Percentiles rank a stretch among this genome's conserved stretches.
phyloP scores from a whole-genome alignment of 2,329 filamentous ascomycete genomes.

The Akanthomyces uredinophilus region DNA sequence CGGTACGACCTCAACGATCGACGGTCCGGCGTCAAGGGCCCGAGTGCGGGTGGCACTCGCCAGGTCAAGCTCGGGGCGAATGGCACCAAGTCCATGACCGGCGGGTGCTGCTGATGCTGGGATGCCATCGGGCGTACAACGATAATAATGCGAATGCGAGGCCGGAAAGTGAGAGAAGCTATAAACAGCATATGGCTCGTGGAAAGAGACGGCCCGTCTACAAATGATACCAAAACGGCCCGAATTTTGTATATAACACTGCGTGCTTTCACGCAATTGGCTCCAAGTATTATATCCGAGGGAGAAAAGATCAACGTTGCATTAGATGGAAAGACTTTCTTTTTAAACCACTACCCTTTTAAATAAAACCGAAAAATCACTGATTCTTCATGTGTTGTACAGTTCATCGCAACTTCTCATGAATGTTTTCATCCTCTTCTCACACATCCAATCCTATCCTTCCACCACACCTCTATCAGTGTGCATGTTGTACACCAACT shows the following conservation, averaged over 20 bases:
- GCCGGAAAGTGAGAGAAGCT: no score
- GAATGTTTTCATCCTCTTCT: not conserved
- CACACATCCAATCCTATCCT: not conserved
- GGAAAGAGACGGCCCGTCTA: not conserved
- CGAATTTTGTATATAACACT: slow-evolving; percentile 4
- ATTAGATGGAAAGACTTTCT: not conserved
- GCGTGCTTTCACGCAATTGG: not conserved
- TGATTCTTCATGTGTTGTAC: slow-evolving; percentile 13
- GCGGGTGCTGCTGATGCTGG: slow-evolving; percentile 39
- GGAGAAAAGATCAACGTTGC: not conserved
- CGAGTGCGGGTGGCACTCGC: slow-evolving; percentile 42
- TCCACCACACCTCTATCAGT: not conserved
- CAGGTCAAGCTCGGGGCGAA: slow-evolving; percentile 42
- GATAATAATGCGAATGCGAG: not conserved
- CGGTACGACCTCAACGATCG: slow-evolving; percentile 93
- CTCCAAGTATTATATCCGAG: not conserved
- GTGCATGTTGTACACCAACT: not conserved
- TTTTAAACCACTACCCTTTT: not conserved
- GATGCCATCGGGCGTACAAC: not conserved
- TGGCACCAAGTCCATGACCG: slow-evolving; percentile 33
- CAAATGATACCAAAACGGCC: not conserved
- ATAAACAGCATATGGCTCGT: not conserved
- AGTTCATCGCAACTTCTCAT: slow-evolving; percentile 14
- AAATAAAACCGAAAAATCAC: not conserved
- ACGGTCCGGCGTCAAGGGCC: slow-evolving; percentile 81